phyloP scores from a whole-genome alignment of 495 filamentous ascomycete genomes.

The Usnea hakonensis region DNA sequence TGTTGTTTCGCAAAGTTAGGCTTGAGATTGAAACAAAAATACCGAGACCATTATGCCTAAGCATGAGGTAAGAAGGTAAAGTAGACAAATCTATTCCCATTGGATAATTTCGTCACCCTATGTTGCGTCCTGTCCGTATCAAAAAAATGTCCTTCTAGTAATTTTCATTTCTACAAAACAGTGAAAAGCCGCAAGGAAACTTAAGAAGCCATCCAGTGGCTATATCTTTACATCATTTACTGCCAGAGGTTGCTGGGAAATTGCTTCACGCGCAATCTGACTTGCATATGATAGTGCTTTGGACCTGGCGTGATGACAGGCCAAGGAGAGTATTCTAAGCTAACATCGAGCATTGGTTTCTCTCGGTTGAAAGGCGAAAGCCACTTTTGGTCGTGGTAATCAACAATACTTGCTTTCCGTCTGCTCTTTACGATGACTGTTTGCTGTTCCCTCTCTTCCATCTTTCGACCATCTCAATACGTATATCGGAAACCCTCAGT shows the following conservation, averaged over 20 bases:
- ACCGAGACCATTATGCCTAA: background rate
- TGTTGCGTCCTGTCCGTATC: background rate
- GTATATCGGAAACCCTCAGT: slow-evolving; percentile 34
- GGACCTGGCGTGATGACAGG: background rate
- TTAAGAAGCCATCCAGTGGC: no score
- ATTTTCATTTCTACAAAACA: background rate
- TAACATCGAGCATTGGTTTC: background rate
- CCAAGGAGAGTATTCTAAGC: background rate
- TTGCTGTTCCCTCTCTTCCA: background rate
- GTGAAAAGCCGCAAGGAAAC: no score
- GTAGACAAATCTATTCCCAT: background rate
- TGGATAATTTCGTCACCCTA: background rate
- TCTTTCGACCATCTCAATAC: slow-evolving; percentile 13
- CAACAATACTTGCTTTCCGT: background rate
- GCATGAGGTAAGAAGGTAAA: background rate
- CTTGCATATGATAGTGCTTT: no score
- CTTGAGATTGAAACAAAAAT: background rate
- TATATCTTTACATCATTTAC: no score
- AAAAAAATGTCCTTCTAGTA: background rate
- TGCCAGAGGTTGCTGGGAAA: no score
- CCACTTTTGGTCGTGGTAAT: background rate
- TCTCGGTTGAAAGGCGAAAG: background rate
- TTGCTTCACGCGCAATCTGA: no score
- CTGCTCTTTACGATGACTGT: background rate
- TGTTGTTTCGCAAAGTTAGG: background rate